Conservation (phyloP, 2,329 filamentous ascomycete species). For the Escovopsis sp. region DNA sequence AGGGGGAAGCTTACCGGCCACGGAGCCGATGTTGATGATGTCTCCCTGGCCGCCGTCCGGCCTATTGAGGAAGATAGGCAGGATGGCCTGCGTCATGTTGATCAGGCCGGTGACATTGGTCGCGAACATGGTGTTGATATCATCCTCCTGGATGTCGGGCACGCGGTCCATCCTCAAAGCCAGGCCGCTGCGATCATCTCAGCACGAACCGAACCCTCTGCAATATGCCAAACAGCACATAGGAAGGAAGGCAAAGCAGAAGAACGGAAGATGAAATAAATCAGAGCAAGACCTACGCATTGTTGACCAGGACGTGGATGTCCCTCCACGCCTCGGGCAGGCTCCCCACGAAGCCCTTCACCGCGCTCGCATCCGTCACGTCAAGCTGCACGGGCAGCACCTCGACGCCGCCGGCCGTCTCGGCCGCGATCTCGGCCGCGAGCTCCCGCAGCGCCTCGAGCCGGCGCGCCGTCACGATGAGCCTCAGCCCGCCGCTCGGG, state of each 20-base stretch:
- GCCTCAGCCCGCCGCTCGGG: conserved; percentile 60
- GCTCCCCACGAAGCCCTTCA: conserved; percentile 54
- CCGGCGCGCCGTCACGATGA: conserved; percentile 81
- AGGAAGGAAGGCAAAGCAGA: no score
- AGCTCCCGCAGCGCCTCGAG: conserved; percentile 64
- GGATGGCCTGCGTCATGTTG: conserved; percentile 85
- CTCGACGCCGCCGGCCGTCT: conserved; percentile 67
- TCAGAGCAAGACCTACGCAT: conserved; percentile 51
- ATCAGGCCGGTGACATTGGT: conserved; percentile 94
- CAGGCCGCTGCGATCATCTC: conserved; percentile 46
- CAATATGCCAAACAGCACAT: not conserved
- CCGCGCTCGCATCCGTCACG: conserved; percentile 64
- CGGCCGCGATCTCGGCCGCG: conserved; percentile 58
- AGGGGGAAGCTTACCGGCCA: conserved; percentile 43
- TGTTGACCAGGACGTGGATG: conserved; percentile 86
- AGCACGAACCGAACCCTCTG: no score
- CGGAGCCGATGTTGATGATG: conserved; percentile 87
- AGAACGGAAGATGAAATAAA: no score
- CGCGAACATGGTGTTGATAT: conserved; percentile 75
- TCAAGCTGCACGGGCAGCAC: conserved; percentile 76
- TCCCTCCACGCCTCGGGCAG: conserved; percentile 72
- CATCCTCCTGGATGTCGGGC: conserved; percentile 65
- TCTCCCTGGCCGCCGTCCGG: conserved; percentile 68
- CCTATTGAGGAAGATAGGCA: conserved; percentile 68
- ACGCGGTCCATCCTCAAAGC: conserved; percentile 80